phyloP scores from a whole-genome alignment of 2,329 filamentous ascomycete genomes.

The Aspergillus fructus region DNA sequence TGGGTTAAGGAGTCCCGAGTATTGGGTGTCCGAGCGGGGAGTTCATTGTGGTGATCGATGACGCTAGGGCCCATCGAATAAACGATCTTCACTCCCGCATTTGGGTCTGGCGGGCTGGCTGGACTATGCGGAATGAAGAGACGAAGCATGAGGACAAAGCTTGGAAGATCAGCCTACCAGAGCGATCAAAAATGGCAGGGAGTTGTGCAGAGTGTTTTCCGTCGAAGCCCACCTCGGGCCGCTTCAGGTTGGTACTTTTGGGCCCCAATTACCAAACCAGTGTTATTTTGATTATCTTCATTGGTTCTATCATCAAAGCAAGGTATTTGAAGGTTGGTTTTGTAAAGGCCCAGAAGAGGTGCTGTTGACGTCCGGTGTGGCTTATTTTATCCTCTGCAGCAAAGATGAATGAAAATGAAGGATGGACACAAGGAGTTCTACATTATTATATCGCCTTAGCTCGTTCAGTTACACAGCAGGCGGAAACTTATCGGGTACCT shows the following conservation, averaged over 20 bases:
- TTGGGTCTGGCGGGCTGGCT: background rate
- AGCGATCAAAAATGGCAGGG: background rate
- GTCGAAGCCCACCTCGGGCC: background rate
- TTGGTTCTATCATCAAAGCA: no score
- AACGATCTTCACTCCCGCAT: background rate
- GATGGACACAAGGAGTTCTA: background rate
- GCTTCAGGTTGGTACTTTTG: no score
- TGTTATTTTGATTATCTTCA: no score
- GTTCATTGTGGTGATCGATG: background rate
- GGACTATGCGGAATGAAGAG: background rate
- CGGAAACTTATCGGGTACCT: background rate
- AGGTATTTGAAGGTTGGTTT: no score
- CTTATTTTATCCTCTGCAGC: background rate
- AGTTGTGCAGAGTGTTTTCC: background rate
- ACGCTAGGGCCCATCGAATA: background rate
- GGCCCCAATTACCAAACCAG: no score
- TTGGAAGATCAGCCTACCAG: background rate
- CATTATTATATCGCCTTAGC: background rate
- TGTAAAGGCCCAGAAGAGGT: background rate
- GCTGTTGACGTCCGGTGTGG: no score
- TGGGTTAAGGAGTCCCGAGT: background rate
- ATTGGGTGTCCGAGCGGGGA: background rate
- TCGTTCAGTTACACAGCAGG: no score
- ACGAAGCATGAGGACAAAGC: background rate
- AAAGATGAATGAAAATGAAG: background rate